Evolutionary conservation across 768 basidiomycete genomes (phyloP).

Genomic region (Termitomyces sp.): DNA sequence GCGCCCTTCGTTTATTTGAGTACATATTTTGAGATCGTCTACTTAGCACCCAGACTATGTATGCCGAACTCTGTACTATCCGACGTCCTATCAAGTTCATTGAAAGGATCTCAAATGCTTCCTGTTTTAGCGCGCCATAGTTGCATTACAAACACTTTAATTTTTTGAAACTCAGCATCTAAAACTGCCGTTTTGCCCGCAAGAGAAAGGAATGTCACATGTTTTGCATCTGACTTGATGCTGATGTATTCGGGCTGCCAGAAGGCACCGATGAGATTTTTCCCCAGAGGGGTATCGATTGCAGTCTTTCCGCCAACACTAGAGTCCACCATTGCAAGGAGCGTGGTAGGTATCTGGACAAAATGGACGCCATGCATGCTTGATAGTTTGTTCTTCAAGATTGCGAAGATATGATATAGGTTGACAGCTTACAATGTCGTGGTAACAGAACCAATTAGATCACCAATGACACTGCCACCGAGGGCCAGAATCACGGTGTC

Average conservation of each 20-base stretch:
- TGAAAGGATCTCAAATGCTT: too few species aligned
- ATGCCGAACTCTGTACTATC: conserved; percentile 49
- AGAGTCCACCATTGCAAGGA: too few species aligned
- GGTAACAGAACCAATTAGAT: conserved; percentile 94
- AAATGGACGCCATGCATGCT: conserved; percentile 98
- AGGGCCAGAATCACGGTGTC: conserved; percentile 54
- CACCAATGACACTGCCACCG: conserved; percentile 96
- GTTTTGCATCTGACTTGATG: conserved; percentile 29
- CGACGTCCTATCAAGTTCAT: too few species aligned
- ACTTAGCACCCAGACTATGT: conserved; percentile 39
- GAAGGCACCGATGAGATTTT: too few species aligned
- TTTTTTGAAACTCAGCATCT: conserved; percentile 71
- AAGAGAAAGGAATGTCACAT: conserved; percentile 71
- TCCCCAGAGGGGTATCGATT: too few species aligned
- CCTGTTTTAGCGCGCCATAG: too few species aligned
- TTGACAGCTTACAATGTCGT: conserved; percentile 81
- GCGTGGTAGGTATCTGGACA: too few species aligned
- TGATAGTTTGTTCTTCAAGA: conserved; percentile 6
- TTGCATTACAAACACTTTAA: conserved; percentile 73
- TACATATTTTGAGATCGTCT: not conserved
- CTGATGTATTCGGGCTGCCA: too few species aligned
- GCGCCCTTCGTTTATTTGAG: not conserved
- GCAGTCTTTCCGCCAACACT: too few species aligned
- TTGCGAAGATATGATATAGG: conserved; percentile 1
- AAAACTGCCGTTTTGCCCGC: conserved; percentile 74